Conservation (phyloP, 805 yeast genomes). For the Komagataella phaffii region DNA sequence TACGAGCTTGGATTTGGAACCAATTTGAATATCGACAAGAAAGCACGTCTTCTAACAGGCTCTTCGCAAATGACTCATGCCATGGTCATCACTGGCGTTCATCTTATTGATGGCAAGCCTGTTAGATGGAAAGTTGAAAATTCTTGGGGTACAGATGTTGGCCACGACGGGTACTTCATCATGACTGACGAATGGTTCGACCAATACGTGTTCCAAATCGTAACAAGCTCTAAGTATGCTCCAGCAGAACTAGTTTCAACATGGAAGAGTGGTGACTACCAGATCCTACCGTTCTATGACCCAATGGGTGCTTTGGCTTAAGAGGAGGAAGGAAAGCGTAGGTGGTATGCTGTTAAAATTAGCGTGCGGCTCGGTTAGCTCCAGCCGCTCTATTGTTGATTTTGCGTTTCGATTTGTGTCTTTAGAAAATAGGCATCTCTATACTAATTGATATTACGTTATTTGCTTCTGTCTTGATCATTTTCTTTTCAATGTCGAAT, state of each 20-base stretch:
- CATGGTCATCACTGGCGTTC: constrained; percentile 76
- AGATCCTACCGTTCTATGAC: constrained; percentile 55
- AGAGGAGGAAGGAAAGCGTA: not conserved
- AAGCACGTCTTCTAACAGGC: constrained; percentile 18
- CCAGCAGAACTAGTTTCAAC: constrained; percentile 24
- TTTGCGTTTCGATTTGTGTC: not conserved
- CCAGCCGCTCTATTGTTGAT: not conserved
- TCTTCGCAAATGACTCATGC: constrained; percentile 80
- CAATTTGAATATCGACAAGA: constrained; percentile 18
- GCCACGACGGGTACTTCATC: constrained; percentile 55
- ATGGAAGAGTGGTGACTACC: constrained; percentile 33
- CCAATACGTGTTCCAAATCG: constrained; percentile 65
- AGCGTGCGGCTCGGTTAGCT: not conserved
- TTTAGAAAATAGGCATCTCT: not conserved
- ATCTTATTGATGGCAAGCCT: constrained; percentile 51
- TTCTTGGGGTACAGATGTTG: constrained; percentile 68
- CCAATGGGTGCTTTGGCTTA: constrained; percentile 68
- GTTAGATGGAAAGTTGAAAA: constrained; percentile 66
- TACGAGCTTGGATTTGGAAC: constrained; percentile 43
- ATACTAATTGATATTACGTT: not conserved
- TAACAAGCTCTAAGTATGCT: constrained; percentile 22
- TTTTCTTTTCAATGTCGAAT: not conserved
- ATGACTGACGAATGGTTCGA: constrained; percentile 69
- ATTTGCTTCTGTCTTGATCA: not conserved
- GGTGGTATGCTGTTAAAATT: not conserved